These are phyloP conservation scores for Xylaria sp. DNA, from an alignment of 2,329 filamentous ascomycete genomes.

Conservation along the genomic window DNA sequence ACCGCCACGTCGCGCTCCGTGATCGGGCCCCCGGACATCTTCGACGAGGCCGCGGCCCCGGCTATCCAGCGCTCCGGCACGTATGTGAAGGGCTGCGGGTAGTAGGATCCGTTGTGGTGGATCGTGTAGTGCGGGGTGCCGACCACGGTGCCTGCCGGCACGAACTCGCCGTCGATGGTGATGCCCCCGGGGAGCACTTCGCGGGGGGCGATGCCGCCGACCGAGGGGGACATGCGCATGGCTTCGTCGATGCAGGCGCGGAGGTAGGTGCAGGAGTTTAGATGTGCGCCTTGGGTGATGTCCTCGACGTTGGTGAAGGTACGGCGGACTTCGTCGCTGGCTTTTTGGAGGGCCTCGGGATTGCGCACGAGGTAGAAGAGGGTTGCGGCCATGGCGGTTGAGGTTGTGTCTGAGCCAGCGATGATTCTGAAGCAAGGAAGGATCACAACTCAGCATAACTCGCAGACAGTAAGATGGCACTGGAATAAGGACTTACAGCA, in stretches of 20 bases:
- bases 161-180: slow-evolving; percentile 62
- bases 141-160: slow-evolving; percentile 71
- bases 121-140: slow-evolving; percentile 75
- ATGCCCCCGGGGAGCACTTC: slow-evolving; percentile 68
- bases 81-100: slow-evolving; percentile 67
- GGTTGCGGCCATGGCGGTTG: slow-evolving; percentile 72
- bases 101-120: slow-evolving; percentile 74
- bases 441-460: slow-evolving; percentile 7
- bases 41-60: slow-evolving; percentile 51
- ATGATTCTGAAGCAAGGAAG: slow-evolving; percentile 62
- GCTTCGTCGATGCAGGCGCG: slow-evolving; percentile 73
- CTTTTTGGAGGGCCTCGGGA: slow-evolving; percentile 59
- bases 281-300: slow-evolving; percentile 62
- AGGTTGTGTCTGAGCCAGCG: slow-evolving; percentile 77
- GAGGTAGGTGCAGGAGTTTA: slow-evolving; percentile 67
- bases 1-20: slow-evolving; percentile 63
- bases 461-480: neutral
- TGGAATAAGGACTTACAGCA: slow-evolving; percentile 61
- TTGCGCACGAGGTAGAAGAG: slow-evolving; percentile 71
- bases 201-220: slow-evolving; percentile 69
- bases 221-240: slow-evolving; percentile 71
- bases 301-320: slow-evolving; percentile 65
- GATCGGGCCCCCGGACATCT: slow-evolving; percentile 53
- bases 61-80: slow-evolving; percentile 74
- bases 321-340: slow-evolving; percentile 62